Percentiles rank a stretch among this genome's conserved stretches.
Conservation (phyloP, 176 grass and related monocot genomes). For the Alopecurus myosuroides region DNA sequence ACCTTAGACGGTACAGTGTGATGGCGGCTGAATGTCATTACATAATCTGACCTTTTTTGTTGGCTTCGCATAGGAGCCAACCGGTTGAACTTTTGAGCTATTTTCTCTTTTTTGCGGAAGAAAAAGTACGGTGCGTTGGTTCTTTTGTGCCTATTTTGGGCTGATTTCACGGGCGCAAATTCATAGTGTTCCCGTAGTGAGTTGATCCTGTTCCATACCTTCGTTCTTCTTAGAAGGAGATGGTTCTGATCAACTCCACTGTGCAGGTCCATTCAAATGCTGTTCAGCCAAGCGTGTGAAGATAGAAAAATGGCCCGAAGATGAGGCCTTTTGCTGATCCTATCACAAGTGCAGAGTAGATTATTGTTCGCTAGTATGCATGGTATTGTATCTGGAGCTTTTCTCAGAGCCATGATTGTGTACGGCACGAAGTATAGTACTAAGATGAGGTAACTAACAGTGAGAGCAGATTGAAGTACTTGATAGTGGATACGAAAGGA, state of each 20-base stretch:
- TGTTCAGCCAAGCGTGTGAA: constrained; percentile 26
- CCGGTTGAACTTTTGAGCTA: constrained; percentile 10
- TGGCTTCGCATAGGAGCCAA: constrained; percentile 37
- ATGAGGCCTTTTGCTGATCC: not conserved
- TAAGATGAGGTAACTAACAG: not conserved
- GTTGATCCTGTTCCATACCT: constrained; percentile 13
- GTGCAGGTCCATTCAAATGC: constrained; percentile 38
- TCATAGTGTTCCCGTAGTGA: constrained; percentile 18
- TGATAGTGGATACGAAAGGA: not conserved
- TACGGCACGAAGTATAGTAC: not conserved
- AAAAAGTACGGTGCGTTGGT: constrained; percentile 6
- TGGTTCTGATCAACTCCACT: not conserved
- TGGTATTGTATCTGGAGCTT: not conserved
- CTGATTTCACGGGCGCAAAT: constrained; percentile 13
- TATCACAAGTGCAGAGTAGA: not conserved
- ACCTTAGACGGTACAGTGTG: not conserved
- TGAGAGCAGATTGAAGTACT: not conserved
- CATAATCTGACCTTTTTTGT: constrained; percentile 22
- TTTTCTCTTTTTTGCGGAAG: constrained; percentile 24
- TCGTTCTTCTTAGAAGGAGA: not conserved
- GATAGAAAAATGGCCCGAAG: not conserved
- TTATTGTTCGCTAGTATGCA: not conserved
- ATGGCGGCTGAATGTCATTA: not conserved
- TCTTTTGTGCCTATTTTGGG: constrained; percentile 11
- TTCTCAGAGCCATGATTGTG: not conserved